phyloP scores from a whole-genome alignment of 2,329 filamentous ascomycete genomes.

The Penicillium psychrosexuale region DNA sequence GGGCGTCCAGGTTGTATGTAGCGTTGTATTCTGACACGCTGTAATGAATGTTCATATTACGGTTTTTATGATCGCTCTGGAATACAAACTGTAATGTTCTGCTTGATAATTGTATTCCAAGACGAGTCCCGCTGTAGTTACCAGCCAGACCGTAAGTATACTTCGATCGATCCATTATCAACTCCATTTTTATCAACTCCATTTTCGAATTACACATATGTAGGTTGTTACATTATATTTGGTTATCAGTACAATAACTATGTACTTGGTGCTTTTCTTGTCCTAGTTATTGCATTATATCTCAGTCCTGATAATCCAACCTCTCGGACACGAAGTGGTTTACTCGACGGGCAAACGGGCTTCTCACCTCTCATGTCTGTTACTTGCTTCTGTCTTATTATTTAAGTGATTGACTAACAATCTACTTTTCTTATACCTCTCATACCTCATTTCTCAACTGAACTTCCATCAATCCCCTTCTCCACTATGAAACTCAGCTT shows the following conservation, averaged over 20 bases:
- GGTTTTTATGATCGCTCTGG: constrained; percentile 7
- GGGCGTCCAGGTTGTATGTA: constrained; percentile 27
- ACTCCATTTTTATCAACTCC: not conserved
- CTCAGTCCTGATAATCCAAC: too few species aligned
- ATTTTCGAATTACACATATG: not conserved
- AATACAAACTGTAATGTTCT: constrained; percentile 9
- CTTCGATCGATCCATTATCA: not conserved
- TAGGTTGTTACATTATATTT: not conserved
- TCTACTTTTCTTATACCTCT: not conserved
- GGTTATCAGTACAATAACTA: not conserved
- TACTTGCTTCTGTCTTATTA: too few species aligned
- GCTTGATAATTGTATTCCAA: not conserved
- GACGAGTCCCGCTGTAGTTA: too few species aligned
- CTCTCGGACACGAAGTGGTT: not conserved
- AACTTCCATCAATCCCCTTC: not conserved
- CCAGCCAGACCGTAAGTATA: not conserved
- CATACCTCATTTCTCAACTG: not conserved
- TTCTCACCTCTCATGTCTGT: not conserved
- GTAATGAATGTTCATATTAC: constrained; percentile 24
- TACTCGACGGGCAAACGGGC: not conserved
- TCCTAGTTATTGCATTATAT: not conserved
- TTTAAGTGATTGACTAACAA: not conserved
- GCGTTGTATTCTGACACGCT: constrained; percentile 26
- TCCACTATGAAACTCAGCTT: not conserved
- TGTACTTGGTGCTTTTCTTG: not conserved